Percentiles rank a stretch among this genome's conserved stretches.
These are phyloP conservation scores for Penicillium atrosanguineum DNA, from an alignment of 495 filamentous ascomycete species.

Conservation along the genomic window DNA sequence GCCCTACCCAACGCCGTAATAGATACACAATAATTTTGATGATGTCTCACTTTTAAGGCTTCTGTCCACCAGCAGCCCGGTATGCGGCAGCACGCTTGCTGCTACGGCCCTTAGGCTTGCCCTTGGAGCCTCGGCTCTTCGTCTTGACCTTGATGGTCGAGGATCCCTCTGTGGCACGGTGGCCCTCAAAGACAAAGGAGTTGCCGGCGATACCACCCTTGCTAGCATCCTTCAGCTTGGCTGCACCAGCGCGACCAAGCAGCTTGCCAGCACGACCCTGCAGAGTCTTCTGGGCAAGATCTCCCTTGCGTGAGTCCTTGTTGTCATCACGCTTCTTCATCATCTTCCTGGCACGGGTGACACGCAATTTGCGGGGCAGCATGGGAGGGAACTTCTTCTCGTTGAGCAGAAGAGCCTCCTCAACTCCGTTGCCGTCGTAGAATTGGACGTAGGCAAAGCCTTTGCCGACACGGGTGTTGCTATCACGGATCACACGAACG, in stretches of 20 bases:
- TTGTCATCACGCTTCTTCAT: conserved; percentile 61
- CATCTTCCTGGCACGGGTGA: conserved; percentile 76
- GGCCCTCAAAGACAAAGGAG: conserved; percentile 83
- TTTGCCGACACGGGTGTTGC: conserved; percentile 88
- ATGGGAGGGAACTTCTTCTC: conserved; percentile 92
- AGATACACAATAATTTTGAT: conserved; percentile 18
- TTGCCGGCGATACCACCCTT: conserved; percentile 44
- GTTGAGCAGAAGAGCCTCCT: conserved; percentile 79
- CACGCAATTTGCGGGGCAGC: conserved; percentile 82
- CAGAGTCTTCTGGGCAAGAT: conserved; percentile 62
- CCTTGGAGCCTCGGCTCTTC: conserved; percentile 57
- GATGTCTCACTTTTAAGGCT: conserved; percentile 21
- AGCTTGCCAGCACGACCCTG: conserved; percentile 78
- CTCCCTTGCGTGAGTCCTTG: conserved; percentile 55
- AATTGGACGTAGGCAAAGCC: conserved; percentile 99
- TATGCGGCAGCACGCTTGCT: conserved; percentile 64
- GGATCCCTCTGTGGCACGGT: conserved; percentile 68
- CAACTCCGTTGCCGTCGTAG: conserved; percentile 80
- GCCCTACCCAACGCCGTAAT: conserved; percentile 21
- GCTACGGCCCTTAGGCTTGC: conserved; percentile 50
- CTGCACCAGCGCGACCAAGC: conserved; percentile 76
- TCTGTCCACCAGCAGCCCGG: conserved; percentile 56
- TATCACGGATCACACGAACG: conserved; percentile 89
- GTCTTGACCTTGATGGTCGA: conserved; percentile 58
- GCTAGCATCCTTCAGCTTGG: conserved; percentile 52